Evolutionary conservation across 768 basidiomycete species (phyloP), one percentile per base, ranked within the genome.

Genomic region (Cytidiella melzeri): DNA sequence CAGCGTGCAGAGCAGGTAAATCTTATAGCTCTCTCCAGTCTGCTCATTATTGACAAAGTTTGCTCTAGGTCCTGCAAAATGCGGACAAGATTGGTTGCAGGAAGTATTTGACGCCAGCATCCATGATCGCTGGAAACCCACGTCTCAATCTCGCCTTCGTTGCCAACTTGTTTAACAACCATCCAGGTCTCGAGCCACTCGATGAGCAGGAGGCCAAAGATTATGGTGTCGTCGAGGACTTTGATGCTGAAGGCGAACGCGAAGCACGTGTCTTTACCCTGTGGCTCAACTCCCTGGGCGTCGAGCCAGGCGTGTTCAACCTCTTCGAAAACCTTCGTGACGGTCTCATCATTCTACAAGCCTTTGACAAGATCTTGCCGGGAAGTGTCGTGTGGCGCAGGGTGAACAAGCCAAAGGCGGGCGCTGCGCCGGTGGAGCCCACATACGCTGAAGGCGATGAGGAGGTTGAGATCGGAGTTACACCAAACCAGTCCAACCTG

Each of bases 61-160:
- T 21, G 25, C 11, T 20, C 28, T 58, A 81, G 75, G 90, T 98
- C 19, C 77, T 99, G 10, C 83, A 92, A 72, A 96, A 96, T 61
- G 96, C 96, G 11, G 95, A 85, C 48, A 74, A 73, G 47, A 98
- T 99, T 57, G 90, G 88, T 27, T 99, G 96, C 71, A 77, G 95
- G 58, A 95, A 96, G 64, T 99, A 94, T 73, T 78, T 99, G 19
- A 94, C 95, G 0, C 83, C 90, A 0, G 84, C 89, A 1, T 89
- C 96, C 6, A 82, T 99, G 51, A 79, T 97, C 24, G 72, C 92
- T 2, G 96, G 96, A 18, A 99, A 99, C 65, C 94, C 93, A 9
- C 92, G 94, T 57, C 80, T 99, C 40, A 99, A 99, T 68, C 86
- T 99, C 48, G 92, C 92, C 12, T 99, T 98, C 64, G 95, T 97